phyloP scores from a whole-genome alignment of 768 basidiomycete genomes.

The Asterophora lycoperdoides region DNA sequence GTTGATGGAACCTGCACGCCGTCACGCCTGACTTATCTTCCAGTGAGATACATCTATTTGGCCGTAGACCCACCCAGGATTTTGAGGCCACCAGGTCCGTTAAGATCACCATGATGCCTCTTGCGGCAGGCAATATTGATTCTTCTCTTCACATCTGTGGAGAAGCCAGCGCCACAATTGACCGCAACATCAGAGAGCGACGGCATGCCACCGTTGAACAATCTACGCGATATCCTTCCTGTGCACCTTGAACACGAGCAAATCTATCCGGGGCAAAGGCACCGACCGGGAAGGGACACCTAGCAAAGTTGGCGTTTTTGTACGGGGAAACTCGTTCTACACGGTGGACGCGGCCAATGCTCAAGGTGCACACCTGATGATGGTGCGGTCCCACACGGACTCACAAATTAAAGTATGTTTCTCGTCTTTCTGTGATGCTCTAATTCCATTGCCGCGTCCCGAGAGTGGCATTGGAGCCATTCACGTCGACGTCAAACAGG shows the following conservation, averaged over 20 bases:
- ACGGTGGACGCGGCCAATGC: not conserved
- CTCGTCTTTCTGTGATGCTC: not conserved
- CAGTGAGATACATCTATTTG: too few relatives aligned
- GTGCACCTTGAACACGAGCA: not conserved
- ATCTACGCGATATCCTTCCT: not conserved
- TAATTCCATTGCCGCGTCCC: not conserved
- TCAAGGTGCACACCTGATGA: not conserved
- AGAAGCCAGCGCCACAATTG: too few relatives aligned
- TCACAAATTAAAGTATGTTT: not conserved
- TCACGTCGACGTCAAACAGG: not conserved
- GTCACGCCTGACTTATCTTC: too few relatives aligned
- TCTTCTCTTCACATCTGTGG: too few relatives aligned
- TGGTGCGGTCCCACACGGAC: not conserved
- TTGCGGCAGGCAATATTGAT: too few relatives aligned
- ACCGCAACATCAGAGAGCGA: too few relatives aligned
- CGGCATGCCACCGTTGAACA: not conserved
- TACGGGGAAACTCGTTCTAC: not conserved
- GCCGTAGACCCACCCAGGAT: too few relatives aligned
- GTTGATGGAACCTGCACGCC: too few relatives aligned
- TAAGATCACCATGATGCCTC: too few relatives aligned
- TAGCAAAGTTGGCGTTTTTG: not conserved
- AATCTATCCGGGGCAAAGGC: not conserved
- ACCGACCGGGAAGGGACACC: not conserved
- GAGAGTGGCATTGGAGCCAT: not conserved
- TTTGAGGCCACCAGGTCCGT: too few relatives aligned